Base-by-base conservation (phyloP, 176 grass and related monocot genomes). In the Hordeum marinum region DNA sequence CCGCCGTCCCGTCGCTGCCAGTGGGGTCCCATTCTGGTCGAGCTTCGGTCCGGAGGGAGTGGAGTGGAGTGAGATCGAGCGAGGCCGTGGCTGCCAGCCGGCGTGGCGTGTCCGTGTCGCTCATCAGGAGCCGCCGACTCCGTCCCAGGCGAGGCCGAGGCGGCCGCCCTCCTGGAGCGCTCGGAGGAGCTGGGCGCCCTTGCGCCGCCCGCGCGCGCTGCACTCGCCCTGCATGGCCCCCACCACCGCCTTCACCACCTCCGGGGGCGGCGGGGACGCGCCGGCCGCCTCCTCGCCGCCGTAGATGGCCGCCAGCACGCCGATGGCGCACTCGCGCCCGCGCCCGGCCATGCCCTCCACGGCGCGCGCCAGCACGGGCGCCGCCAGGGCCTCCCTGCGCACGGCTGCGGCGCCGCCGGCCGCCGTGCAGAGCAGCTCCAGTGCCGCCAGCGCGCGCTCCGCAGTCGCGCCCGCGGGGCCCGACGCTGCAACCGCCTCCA, bases 211-310 rank as follows among this genome's bases (percentile, higher is more conserved):
- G 35, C 93, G 83, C 17, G 90, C 88, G 87, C 91, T 96, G 90
- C 96, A 96, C 78, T 98, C 93, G 0, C 96, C 93, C 57, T 95
- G 96, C 91, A 98, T 94, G 8, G 96, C 93, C 1, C 78, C 87
- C 29, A 98, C 81, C 24, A 98, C 96, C 45, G 88, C 93, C 83
- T 92, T 94, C 26, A 90, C 88, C 12, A 94, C 96, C 86, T 95
- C 96, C 1, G 91, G 52, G 5, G 95, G 93, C 8, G 90, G 87
- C 52, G 82, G 85, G 6, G 59, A 72, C 50, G 57, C 32, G 9
- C 8, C 34, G 0, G 46, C 58, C 0, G 54, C 82, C 1, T 31
- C 84, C 0, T 10, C 82, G 2, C 31, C 48, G 17, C 87, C 87
- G 78, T 95, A 98, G 35, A 98, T 94, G 20, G 96, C 96, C 0